Conservation (phyloP, 202 grass and related monocot species). For the Hordeum pubiflorum region DNA sequence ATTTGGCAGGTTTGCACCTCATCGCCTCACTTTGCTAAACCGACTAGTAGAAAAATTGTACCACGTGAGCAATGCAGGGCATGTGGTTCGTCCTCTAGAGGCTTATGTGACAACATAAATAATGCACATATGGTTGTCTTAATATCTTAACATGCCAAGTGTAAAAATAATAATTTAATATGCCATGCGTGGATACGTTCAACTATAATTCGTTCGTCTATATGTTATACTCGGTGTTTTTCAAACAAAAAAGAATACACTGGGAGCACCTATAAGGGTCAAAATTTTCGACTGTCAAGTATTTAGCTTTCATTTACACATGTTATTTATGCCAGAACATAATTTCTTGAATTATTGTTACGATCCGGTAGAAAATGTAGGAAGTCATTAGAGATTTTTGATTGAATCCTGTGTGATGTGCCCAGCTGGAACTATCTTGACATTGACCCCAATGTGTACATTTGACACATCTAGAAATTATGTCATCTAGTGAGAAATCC, state of each 20-base stretch:
- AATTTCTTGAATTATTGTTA: neutral
- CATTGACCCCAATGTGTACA: neutral
- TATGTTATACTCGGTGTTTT: neutral
- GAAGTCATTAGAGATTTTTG: neutral
- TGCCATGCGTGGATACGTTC: neutral
- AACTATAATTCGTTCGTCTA: neutral
- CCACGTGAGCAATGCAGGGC: neutral
- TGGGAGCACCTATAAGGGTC: neutral
- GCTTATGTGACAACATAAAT: neutral
- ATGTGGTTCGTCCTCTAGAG: neutral
- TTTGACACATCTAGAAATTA: neutral
- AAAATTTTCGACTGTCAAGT: neutral
- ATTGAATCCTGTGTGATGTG: neutral
- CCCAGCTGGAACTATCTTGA: neutral
- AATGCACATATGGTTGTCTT: neutral
- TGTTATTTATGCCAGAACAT: neutral
- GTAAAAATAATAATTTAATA: neutral
- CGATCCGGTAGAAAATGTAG: neutral
- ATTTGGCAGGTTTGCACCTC: conserved; percentile 82
- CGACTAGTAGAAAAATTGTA: neutral
- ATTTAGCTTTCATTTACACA: neutral
- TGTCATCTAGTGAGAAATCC: conserved; percentile 8
- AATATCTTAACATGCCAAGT: neutral
- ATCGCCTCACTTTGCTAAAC: neutral
- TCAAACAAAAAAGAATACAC: neutral